Conservation (phyloP, 1,284 basidiomycete genomes). For the Ustilago xerochloae region DNA sequence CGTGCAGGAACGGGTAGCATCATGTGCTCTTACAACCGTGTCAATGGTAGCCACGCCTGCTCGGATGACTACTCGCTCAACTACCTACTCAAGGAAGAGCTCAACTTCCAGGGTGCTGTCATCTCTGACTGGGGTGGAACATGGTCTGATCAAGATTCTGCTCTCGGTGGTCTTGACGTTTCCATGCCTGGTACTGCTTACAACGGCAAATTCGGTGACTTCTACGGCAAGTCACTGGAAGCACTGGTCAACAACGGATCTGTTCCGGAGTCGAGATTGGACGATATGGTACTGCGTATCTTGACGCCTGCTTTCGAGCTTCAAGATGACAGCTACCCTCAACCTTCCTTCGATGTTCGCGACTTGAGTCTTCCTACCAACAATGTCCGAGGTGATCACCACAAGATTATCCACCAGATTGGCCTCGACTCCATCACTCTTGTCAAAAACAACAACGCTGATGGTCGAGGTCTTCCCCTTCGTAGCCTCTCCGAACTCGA, state of each 20-base stretch:
- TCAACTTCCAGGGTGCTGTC: conserved; percentile 80
- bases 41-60: conserved; percentile 78
- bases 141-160: conserved; percentile 61
- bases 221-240: conserved; percentile 72
- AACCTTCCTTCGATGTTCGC: conserved; percentile 46
- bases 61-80: conserved; percentile 77
- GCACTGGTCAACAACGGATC: conserved; percentile 77
- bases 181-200: conserved; percentile 67
- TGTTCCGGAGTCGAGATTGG: conserved; percentile 73
- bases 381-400: conserved; percentile 56
- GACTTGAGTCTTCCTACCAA: conserved; percentile 31
- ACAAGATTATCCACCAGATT: conserved; percentile 51
- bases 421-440: conserved; percentile 53
- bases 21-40: conserved; percentile 71
- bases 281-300: conserved; percentile 69
- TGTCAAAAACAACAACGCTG: conserved; percentile 53
- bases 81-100: conserved; percentile 77
- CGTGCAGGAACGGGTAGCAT: conserved; percentile 68
- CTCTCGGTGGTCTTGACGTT: conserved; percentile 76
- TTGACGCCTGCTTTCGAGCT: conserved; percentile 58
- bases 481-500: conserved; percentile 24
- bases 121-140: conserved; percentile 68
- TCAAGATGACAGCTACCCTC: conserved; percentile 37
- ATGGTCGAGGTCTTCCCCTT: conserved; percentile 41
- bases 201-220: conserved; percentile 37